Conservation (phyloP, 1,284 basidiomycete genomes). For the Cerrena zonata region DNA sequence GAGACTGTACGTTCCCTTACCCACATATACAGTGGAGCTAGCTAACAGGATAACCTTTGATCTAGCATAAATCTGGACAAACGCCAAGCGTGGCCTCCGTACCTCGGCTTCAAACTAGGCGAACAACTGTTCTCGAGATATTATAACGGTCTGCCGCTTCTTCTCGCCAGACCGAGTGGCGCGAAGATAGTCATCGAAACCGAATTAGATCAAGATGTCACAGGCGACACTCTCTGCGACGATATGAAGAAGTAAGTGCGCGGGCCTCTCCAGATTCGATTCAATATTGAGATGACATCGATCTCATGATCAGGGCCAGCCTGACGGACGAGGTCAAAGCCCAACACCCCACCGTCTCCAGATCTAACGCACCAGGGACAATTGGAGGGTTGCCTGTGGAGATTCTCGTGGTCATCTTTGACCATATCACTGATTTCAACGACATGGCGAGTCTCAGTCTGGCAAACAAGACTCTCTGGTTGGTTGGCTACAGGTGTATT, state of each 20-base stretch:
- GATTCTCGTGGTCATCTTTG: background rate
- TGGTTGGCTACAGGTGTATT: constrained; percentile 6
- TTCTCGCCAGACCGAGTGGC: background rate
- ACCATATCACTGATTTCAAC: background rate
- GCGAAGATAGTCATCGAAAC: background rate
- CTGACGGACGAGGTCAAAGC: too few species aligned
- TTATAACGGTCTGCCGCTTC: background rate
- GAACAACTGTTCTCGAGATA: background rate
- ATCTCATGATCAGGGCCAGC: too few species aligned
- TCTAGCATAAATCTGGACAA: background rate
- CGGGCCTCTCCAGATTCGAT: background rate
- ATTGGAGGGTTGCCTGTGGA: background rate
- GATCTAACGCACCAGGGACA: background rate
- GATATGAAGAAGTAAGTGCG: background rate
- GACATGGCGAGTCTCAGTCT: constrained; percentile 6
- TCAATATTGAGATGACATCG: background rate
- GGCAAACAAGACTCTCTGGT: constrained; percentile 10
- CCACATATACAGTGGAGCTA: too few species aligned
- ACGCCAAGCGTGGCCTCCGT: background rate
- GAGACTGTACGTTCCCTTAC: too few species aligned
- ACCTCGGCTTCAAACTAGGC: background rate
- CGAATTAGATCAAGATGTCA: background rate
- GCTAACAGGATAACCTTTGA: too few species aligned
- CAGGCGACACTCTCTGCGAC: too few species aligned
- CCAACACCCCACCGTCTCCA: background rate